phyloP scores from a whole-genome alignment of 495 filamentous ascomycete species.

The Aspergillus funiculosus region DNA sequence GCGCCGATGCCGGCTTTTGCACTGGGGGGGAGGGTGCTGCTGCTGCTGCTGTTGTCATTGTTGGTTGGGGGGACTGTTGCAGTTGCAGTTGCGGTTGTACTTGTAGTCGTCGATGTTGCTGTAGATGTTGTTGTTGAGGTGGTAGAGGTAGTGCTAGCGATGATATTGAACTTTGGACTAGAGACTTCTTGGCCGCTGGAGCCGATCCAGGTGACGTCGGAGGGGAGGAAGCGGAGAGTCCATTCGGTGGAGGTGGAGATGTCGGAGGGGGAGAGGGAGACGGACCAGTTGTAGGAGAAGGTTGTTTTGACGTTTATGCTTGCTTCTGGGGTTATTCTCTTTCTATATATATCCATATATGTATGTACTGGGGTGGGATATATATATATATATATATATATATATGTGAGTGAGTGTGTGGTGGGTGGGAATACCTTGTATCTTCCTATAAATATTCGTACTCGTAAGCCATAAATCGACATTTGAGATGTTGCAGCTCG shows the following conservation, averaged over 20 bases:
- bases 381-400: background rate
- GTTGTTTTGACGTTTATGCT: slow-evolving; percentile 3
- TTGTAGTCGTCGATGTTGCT: background rate
- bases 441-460: background rate
- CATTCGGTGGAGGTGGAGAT: background rate
- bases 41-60: background rate
- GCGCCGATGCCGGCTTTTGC: slow-evolving; percentile 11
- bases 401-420: background rate
- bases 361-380: background rate
- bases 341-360: background rate
- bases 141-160: background rate
- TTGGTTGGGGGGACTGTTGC: background rate
- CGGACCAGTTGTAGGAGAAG: slow-evolving; percentile 5
- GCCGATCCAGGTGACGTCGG: slow-evolving; percentile 1
- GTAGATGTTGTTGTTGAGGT: background rate
- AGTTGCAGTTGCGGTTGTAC: background rate
- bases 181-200: slow-evolving; percentile 6
- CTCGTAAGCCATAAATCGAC: slow-evolving; percentile 12
- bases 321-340: too few relatives aligned
- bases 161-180: slow-evolving; percentile 6
- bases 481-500: background rate
- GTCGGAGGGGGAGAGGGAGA: slow-evolving; percentile 3
- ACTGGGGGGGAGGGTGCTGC: background rate
- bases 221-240: slow-evolving; percentile 10
- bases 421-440: background rate